A percentile compares a stretch with the other conserved stretches of the same genome.
Conservation (phyloP, 2,329 filamentous ascomycete species). For the Fusarium sp. region DNA sequence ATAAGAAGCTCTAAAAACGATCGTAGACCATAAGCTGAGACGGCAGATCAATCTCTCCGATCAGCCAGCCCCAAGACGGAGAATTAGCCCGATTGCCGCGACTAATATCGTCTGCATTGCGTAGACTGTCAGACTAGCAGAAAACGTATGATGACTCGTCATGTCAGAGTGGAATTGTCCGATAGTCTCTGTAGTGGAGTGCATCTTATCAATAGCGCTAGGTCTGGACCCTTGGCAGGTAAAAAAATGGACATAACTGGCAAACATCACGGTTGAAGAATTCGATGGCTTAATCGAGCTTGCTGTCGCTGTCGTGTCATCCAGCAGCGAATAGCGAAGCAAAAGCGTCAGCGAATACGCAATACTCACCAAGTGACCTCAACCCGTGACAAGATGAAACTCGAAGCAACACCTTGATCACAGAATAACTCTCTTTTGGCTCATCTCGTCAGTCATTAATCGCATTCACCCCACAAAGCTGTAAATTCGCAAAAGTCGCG, state of each 20-base stretch:
- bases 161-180: background rate
- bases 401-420: background rate
- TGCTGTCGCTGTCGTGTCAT: background rate
- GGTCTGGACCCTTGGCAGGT: background rate
- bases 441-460: background rate
- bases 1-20: background rate
- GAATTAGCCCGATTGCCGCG: background rate
- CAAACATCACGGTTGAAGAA: background rate
- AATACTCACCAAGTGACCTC: too few relatives aligned
- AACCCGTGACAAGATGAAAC: background rate
- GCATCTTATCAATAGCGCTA: background rate
- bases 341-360: background rate
- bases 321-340: background rate
- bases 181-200: background rate
- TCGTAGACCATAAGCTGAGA: background rate
- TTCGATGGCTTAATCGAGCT: background rate
- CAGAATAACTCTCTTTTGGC: background rate
- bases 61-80: background rate
- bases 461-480: background rate
- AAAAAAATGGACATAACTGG: background rate
- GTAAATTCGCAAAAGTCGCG: background rate
- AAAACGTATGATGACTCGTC: background rate
- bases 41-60: slow-evolving; percentile 3
- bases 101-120: background rate
- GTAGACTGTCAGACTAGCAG: background rate